Evolutionary conservation across 2,329 filamentous ascomycete genomes (phyloP), one percentile per base, ranked within the genome.

Genomic region (Monosporascus cannonballus): DNA sequence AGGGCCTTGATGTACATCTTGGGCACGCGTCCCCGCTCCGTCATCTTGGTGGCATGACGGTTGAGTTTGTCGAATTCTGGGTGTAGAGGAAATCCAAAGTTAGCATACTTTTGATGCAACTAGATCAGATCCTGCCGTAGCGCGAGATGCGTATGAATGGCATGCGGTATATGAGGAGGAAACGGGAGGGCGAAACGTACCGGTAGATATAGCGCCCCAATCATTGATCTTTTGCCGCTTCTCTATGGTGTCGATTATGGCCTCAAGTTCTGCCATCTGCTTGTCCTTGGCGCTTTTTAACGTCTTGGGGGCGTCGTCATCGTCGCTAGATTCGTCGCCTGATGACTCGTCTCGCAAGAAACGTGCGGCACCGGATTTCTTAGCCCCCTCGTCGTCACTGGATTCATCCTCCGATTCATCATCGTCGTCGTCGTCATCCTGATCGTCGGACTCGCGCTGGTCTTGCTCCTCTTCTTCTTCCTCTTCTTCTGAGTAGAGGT

Each of bases 231-330:
- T 97, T 73, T 94, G 81, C 57, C 90, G 92, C 76, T 99, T 99
- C 70, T 97, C 92, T 67, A 99, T 97, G 67, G 88, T 76, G 71
- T 88, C 87, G 67, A 97, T 89, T 44, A 86, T 96, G 55, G 84
- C 82, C 72, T 99, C 93, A 56, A 99, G 80, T 73, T 97, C 95
- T 68, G 96, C 93, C 61, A 90, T 80, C 57, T 94, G 85, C 83
- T 99, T 99, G 78, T 97, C 91, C 76, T 97, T 97, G 67, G 93
- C 92, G 73, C 91, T 96, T 82, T 96, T 96, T 67, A 97, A 89
- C 64, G 94, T 84, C 65, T 87, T 90, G 59, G 86, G 84, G 61
- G 84, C 83, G 60, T 96, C 93, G 60, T 96, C 93, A 59, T 94
- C 90, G 59, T 94, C 92, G 69, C 91, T 92, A 65, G 91, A 86